These are phyloP conservation scores for Yamadazyma insecticola DNA, from an alignment of 805 yeast genomes.

Conservation along the genomic window DNA sequence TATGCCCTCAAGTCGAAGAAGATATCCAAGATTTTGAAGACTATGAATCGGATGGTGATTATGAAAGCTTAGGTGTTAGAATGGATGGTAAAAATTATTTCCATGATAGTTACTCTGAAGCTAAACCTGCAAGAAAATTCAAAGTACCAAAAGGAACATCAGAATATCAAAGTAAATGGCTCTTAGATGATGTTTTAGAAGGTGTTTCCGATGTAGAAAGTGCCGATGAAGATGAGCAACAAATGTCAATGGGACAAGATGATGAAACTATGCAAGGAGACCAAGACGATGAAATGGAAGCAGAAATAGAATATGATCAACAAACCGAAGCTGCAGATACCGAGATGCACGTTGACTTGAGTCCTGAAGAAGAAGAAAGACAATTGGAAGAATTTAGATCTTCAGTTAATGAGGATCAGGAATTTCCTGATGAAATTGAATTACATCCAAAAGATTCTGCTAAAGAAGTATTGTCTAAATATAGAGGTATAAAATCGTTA, in stretches of 20 bases:
- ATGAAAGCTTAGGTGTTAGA: slow-evolving; percentile 40
- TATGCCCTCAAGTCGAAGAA: slow-evolving; percentile 50
- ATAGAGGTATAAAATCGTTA: slow-evolving; percentile 83
- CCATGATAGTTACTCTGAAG: slow-evolving; percentile 18
- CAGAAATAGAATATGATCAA: slow-evolving; percentile 5
- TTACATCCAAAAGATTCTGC: slow-evolving; percentile 73
- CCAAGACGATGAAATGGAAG: slow-evolving; percentile 27
- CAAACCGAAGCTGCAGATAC: slow-evolving; percentile 39
- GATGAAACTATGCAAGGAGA: slow-evolving; percentile 17
- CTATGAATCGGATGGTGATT: background rate
- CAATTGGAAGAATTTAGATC: slow-evolving; percentile 68
- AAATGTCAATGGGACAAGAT: slow-evolving; percentile 13
- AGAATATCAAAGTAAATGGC: slow-evolving; percentile 74
- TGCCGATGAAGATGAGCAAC: slow-evolving; percentile 29
- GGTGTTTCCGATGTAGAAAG: slow-evolving; percentile 43
- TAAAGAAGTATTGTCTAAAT: slow-evolving; percentile 66
- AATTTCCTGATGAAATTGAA: slow-evolving; percentile 95
- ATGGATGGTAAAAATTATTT: slow-evolving; percentile 57
- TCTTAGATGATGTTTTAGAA: slow-evolving; percentile 52
- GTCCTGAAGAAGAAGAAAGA: slow-evolving; percentile 77
- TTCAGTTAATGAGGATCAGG: slow-evolving; percentile 75
- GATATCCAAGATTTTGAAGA: slow-evolving; percentile 36
- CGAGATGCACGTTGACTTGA: slow-evolving; percentile 67
- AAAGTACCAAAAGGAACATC: slow-evolving; percentile 68
- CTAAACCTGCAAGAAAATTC: slow-evolving; percentile 16